Base-by-base conservation (phyloP, 768 basidiomycete genomes). In the Gyrodon lividus region DNA sequence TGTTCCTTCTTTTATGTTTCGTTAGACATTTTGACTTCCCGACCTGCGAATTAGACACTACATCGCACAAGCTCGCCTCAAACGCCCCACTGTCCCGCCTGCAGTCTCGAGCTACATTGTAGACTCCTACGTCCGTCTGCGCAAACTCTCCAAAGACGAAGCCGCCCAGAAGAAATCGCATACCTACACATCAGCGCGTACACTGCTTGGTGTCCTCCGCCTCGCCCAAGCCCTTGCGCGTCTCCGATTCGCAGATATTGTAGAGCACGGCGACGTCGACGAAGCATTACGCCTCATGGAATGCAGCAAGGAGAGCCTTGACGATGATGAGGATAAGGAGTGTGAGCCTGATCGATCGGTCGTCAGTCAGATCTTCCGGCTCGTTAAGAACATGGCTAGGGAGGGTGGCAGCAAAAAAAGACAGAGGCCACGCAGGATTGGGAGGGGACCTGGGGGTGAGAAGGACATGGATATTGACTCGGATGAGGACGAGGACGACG, bases 221-320 rank as follows among this genome's bases (percentile, higher is more conserved):
- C 83, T 99, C 30, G 82, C 96, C 0, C 97, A 99, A 68, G 94
- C 95, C 0, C 85, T 96, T 38, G 95, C 97, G 1, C 87, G 97
- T 16, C 77, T 99, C 23, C 86, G 96, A 33, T 92, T 87, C 72
- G 81, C 89, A 45, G 82, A 87, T 61, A 73, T 73, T 2, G 97
- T 98, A 35, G 84, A 84, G 43, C 83, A 86, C 50, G 78, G 80
- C 34, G 97, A 99, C 65, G 94, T 99, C 12, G 94, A 98, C 63
- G 97, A 98, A 71, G 97, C 97, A 2, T 75, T 99, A 55, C 85
- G 97, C 34, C 74, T 99, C 54, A 98, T 99, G 95, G 92, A 94
- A 52, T 92, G 90, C 59, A 92, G 89, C 72, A 99, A 98, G 70
- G 89, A 91, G 63, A 92, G 87, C 62, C 73, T 99, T 59, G 77